Percentiles rank a stretch among this genome's conserved stretches.
phyloP scores from a whole-genome alignment of 2,329 filamentous ascomycete genomes.

The Xylaria sp. region DNA sequence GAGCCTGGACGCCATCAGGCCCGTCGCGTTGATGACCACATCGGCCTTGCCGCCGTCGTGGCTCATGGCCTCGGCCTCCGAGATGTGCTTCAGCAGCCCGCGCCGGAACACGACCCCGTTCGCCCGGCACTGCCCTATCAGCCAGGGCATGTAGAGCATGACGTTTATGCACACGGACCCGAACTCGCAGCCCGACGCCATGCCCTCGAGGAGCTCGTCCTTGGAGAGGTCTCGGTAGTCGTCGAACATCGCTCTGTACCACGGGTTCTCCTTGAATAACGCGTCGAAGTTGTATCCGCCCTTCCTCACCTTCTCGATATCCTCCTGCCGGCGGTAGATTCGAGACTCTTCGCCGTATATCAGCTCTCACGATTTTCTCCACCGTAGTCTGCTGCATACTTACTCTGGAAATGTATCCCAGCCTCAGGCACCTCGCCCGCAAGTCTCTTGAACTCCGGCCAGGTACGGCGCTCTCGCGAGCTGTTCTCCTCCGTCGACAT shows the following conservation, averaged over 20 bases:
- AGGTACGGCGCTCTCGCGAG: conserved; percentile 36
- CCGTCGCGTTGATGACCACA: conserved; percentile 83
- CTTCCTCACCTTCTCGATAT: conserved; percentile 46
- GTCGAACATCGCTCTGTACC: conserved; percentile 72
- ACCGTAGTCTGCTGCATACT: conserved; percentile 4
- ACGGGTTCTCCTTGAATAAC: conserved; percentile 68
- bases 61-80: conserved; percentile 66
- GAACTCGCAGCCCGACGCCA: conserved; percentile 75
- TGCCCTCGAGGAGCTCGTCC: conserved; percentile 62
- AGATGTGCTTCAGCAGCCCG: conserved; percentile 67
- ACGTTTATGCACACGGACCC: conserved; percentile 92
- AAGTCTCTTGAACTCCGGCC: conserved; percentile 35
- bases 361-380: background rate
- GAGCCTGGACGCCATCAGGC: conserved; percentile 72
- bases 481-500: conserved; percentile 35
- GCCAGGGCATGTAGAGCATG: conserved; percentile 83
- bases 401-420: conserved; percentile 39
- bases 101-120: conserved; percentile 71
- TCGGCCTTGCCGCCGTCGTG: conserved; percentile 61
- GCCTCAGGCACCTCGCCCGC: conserved; percentile 39
- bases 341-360: conserved; percentile 43
- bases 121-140: conserved; percentile 76
- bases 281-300: conserved; percentile 63
- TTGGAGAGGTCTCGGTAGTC: conserved; percentile 67
- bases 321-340: conserved; percentile 63